These are phyloP conservation scores for Bauhinia variegata DNA, from an alignment of 306 rosid species.

Conservation along the genomic window DNA sequence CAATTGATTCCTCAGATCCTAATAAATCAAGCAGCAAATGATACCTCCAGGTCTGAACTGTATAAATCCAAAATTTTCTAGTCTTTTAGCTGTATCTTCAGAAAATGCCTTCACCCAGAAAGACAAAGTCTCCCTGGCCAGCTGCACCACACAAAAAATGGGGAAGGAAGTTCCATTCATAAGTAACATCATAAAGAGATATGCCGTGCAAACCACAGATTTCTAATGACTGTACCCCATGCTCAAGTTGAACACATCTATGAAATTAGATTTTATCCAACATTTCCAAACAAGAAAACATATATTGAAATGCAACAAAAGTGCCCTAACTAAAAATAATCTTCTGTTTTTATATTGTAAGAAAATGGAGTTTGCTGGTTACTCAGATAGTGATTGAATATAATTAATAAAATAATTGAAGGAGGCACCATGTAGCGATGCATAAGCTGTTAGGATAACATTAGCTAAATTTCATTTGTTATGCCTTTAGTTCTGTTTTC, in stretches of 20 bases:
- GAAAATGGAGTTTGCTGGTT: not conserved
- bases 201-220: not conserved
- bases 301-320: not conserved
- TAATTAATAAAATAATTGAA: not conserved
- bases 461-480: slow-evolving; percentile 19
- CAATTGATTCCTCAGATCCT: slow-evolving; percentile 15
- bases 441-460: slow-evolving; percentile 16
- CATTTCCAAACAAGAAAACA: not conserved
- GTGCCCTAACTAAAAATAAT: not conserved
- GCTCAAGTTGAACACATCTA: not conserved
- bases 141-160: slow-evolving; percentile 51
- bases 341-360: not conserved
- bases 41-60: slow-evolving; percentile 99
- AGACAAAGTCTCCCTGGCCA: slow-evolving; percentile 97
- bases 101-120: slow-evolving; percentile 99
- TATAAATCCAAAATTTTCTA: slow-evolving; percentile 98
- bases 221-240: not conserved
- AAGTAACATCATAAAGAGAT: slow-evolving; percentile 3
- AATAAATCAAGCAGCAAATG: slow-evolving; percentile 30
- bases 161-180: slow-evolving; percentile 21
- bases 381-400: not conserved
- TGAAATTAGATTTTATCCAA: not conserved
- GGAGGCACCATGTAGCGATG: slow-evolving; percentile 23
- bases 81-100: slow-evolving; percentile 97
- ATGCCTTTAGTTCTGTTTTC: slow-evolving; percentile 30